Conservation (phyloP, 2,329 filamentous ascomycete genomes). For the Albophoma yamanashiensis region DNA sequence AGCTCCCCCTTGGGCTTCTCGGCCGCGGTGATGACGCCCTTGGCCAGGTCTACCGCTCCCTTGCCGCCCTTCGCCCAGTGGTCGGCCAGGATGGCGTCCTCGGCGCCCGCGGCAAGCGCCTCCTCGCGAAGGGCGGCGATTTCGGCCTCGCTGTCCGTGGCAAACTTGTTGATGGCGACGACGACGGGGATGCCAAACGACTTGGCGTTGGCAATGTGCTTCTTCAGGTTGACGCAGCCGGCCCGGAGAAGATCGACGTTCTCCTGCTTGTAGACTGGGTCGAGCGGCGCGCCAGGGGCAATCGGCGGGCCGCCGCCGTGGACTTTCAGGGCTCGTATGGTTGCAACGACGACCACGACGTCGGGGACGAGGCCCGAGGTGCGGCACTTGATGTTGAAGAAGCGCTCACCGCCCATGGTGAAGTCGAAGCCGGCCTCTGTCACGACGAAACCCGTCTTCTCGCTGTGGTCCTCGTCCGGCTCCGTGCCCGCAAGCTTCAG, state of each 20-base stretch:
- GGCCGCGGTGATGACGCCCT: constrained; percentile 73
- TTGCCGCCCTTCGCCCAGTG: constrained; percentile 95
- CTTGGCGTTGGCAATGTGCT: constrained; percentile 87
- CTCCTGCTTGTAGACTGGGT: constrained; percentile 83
- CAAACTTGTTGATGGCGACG: constrained; percentile 94
- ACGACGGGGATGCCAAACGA: constrained; percentile 87
- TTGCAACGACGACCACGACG: constrained; percentile 89
- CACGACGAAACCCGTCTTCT: constrained; percentile 84
- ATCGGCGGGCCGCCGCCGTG: constrained; percentile 96
- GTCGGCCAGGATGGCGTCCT: constrained; percentile 86
- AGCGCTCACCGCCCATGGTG: constrained; percentile 98
- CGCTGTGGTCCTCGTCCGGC: constrained; percentile 70
- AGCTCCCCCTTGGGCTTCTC: constrained; percentile 79
- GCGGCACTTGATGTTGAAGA: constrained; percentile 99
- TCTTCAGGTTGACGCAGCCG: constrained; percentile 88
- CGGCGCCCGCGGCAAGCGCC: constrained; percentile 80
- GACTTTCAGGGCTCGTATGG: constrained; percentile 90
- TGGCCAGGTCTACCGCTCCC: constrained; percentile 80
- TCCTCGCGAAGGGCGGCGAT: constrained; percentile 84
- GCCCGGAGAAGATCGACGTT: constrained; percentile 83
- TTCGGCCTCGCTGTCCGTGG: constrained; percentile 88
- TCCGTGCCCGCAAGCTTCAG: constrained; percentile 94
- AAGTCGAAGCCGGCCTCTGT: constrained; percentile 99
- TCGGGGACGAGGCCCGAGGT: constrained; percentile 88
- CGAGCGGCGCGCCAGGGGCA: constrained; percentile 72